Percentiles rank a stretch among this genome's conserved stretches.
phyloP scores from a whole-genome alignment of 1,139 yeast species.

The Saccharomycopsis hybrid region DNA sequence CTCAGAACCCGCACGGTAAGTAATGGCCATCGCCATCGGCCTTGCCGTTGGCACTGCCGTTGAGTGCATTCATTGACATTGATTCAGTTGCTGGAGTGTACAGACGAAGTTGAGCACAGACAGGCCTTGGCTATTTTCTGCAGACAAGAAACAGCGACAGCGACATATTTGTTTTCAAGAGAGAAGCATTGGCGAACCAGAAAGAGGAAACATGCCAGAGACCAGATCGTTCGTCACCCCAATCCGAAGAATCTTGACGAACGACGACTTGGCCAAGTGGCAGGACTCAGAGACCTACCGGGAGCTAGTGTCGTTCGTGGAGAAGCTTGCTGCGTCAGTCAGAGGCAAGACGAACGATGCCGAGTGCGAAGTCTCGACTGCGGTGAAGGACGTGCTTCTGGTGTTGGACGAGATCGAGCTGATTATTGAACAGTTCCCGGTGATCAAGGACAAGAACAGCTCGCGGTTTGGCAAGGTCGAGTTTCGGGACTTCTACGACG shows the following conservation, averaged over 20 bases:
- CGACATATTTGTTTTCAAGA: too few relatives aligned
- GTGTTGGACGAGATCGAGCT: constrained; percentile 41
- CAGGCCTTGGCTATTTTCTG: background rate
- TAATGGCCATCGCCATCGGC: too few relatives aligned
- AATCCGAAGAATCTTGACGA: constrained; percentile 49
- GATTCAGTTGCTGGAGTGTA: too few relatives aligned
- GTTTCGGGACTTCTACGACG: constrained; percentile 79
- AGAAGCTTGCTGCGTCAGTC: constrained; percentile 57
- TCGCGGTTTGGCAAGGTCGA: constrained; percentile 92
- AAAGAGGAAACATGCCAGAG: too few relatives aligned
- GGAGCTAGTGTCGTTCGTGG: constrained; percentile 49
- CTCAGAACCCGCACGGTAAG: too few relatives aligned
- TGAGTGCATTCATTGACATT: too few relatives aligned
- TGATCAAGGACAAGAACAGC: constrained; percentile 48
- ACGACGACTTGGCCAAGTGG: constrained; percentile 62
- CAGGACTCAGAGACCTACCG: constrained; percentile 44
- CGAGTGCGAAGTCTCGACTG: constrained; percentile 30
- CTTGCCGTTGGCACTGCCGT: too few relatives aligned
- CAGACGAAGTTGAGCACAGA: too few relatives aligned
- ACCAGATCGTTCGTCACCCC: too few relatives aligned
- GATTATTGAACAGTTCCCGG: constrained; percentile 36
- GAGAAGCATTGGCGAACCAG: too few relatives aligned
- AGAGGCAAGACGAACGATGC: constrained; percentile 52
- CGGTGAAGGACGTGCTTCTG: constrained; percentile 32
- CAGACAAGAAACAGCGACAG: background rate